These are phyloP conservation scores for Daedalea quercina DNA, from an alignment of 768 basidiomycete genomes.

Conservation along the genomic window DNA sequence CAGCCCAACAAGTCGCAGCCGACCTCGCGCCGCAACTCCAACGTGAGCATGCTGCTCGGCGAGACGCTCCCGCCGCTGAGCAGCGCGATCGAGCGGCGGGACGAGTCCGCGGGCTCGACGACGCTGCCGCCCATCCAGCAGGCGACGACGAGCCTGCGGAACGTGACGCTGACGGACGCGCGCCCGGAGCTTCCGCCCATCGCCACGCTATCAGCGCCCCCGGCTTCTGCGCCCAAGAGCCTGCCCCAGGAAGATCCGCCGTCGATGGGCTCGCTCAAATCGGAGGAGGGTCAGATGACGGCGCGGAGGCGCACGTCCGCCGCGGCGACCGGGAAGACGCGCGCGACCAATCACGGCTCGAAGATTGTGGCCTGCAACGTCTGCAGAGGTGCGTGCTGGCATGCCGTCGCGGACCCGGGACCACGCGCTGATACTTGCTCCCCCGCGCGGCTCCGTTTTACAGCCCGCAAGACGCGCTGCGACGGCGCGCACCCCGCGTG, in stretches of 20 bases:
- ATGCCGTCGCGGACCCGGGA: background rate
- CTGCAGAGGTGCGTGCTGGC: constrained; percentile 60
- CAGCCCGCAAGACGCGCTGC: constrained; percentile 85
- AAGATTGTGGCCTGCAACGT: constrained; percentile 88
- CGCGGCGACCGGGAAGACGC: constrained; percentile 54
- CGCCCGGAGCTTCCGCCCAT: constrained; percentile 50
- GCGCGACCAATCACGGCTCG: constrained; percentile 63
- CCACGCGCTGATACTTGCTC: background rate
- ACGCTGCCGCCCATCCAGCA: constrained; percentile 15
- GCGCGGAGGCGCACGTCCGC: constrained; percentile 60
- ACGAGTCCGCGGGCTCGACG: constrained; percentile 7
- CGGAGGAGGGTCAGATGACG: constrained; percentile 22
- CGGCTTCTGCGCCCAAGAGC: constrained; percentile 35
- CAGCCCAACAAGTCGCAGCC: constrained; percentile 13
- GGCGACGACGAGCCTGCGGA: constrained; percentile 1
- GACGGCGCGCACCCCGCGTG: constrained; percentile 84
- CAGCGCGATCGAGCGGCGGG: constrained; percentile 14
- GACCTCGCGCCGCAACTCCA: constrained; percentile 20
- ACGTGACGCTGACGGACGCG: constrained; percentile 6
- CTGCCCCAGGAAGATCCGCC: constrained; percentile 46
- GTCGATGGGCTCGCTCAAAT: constrained; percentile 15
- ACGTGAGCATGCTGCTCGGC: constrained; percentile 20
- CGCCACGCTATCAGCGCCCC: constrained; percentile 46
- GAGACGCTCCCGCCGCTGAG: constrained; percentile 19
- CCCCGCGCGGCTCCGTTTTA: constrained; percentile 6